Evolutionary conservation across 768 basidiomycete genomes (phyloP).

Genomic region (Tephrocybe rancida): DNA sequence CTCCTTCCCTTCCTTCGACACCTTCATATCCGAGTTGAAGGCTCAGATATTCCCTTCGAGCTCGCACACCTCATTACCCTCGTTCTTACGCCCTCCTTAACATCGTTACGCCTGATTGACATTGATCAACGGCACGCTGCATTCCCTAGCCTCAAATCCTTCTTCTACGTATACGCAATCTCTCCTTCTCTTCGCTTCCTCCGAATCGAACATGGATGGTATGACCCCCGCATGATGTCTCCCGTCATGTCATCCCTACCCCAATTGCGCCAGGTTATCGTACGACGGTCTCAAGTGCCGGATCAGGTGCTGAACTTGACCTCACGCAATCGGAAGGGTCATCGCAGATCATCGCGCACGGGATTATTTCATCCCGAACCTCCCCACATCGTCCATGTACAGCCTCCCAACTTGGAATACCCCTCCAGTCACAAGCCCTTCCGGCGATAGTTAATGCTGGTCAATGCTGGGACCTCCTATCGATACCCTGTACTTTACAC

Average conservation of each 20-base stretch:
- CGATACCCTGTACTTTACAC: too few relatives aligned
- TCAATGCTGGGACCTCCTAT: too few relatives aligned
- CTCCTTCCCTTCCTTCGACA: conserved; percentile 46
- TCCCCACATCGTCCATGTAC: background rate
- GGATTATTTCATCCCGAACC: conserved; percentile 6
- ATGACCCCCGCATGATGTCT: conserved; percentile 40
- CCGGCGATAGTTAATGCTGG: too few relatives aligned
- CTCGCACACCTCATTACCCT: conserved; percentile 53
- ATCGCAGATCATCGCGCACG: conserved; percentile 9
- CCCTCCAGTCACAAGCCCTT: background rate
- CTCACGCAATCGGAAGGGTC: conserved; percentile 14
- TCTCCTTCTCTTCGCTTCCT: conserved; percentile 41
- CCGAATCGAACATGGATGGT: conserved; percentile 50
- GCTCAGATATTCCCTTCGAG: conserved; percentile 63
- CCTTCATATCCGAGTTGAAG: conserved; percentile 53
- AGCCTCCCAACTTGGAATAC: conserved; percentile 6
- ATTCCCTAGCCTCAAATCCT: conserved; percentile 48
- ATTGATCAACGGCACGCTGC: conserved; percentile 32
- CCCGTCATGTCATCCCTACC: conserved; percentile 36
- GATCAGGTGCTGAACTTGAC: conserved; percentile 35
- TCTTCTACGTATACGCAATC: conserved; percentile 46
- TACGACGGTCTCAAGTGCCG: conserved; percentile 32
- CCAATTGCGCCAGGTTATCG: conserved; percentile 31
- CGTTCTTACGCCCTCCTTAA: conserved; percentile 49
- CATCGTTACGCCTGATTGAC: conserved; percentile 50